phyloP scores from a whole-genome alignment of 257 asterid genomes.

The Dorcoceras hygrometricum region DNA sequence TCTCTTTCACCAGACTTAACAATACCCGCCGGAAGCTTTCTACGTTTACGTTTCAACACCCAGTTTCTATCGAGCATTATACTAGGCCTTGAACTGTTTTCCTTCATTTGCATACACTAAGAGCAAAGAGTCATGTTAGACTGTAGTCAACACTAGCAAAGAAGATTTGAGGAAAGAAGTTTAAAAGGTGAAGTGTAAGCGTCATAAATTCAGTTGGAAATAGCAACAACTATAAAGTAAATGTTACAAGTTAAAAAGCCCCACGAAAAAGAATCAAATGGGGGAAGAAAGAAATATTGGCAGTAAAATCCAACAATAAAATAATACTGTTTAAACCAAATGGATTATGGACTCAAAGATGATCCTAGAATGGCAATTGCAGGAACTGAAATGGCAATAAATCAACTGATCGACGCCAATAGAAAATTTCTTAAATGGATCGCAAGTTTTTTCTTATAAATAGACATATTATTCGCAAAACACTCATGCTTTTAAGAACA shows the following conservation, averaged over 20 bases:
- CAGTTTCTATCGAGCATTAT: constrained; percentile 56
- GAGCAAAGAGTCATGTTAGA: constrained; percentile 20
- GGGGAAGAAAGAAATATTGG: not conserved
- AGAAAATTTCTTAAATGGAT: not conserved
- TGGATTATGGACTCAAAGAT: no score
- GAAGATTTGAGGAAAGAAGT: constrained; percentile 17
- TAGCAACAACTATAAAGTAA: not conserved
- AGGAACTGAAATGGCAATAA: not conserved
- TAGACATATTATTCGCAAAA: not conserved
- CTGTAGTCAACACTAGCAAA: constrained; percentile 1
- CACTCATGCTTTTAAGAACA: not conserved
- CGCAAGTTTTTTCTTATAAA: not conserved
- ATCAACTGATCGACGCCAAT: not conserved
- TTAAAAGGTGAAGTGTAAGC: no score
- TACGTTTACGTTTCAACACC: constrained; percentile 70
- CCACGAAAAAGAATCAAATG: not conserved
- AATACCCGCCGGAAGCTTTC: constrained; percentile 51
- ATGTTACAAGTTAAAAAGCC: not conserved
- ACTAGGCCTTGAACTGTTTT: constrained; percentile 43
- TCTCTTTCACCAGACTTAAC: constrained; percentile 42
- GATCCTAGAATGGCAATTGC: not conserved
- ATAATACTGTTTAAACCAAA: not conserved
- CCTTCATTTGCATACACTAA: constrained; percentile 48
- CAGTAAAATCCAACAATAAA: not conserved
- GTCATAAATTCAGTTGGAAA: no score